A percentile compares a stretch with the other conserved stretches of the same genome.
These are phyloP conservation scores for Gracilaria gracilis DNA, from an alignment of 23 red algal species.

Conservation along the genomic window DNA sequence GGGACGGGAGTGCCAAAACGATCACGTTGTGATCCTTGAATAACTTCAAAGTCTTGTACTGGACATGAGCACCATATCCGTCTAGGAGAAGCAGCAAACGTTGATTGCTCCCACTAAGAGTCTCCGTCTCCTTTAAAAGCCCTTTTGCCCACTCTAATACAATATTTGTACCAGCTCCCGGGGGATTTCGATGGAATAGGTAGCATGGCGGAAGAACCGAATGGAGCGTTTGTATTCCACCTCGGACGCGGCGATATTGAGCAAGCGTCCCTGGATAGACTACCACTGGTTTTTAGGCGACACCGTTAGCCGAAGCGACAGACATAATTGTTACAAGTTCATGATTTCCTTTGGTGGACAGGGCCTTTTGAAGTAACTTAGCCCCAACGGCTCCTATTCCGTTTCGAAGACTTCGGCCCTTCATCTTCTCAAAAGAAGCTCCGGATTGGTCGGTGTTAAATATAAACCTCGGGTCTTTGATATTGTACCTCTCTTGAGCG, in stretches of 20 bases:
- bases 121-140: conserved; percentile 3
- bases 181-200: conserved; percentile 5
- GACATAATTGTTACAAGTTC: conserved; percentile 22
- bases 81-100: conserved; percentile 2
- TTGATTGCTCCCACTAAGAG: neutral
- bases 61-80: too few species aligned
- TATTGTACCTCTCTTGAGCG: neutral
- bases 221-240: conserved; percentile 7
- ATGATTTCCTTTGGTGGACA: conserved; percentile 5
- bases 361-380: neutral
- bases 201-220: conserved; percentile 4
- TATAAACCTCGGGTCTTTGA: conserved; percentile 5
- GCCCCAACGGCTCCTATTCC: conserved; percentile 8
- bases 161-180: conserved; percentile 4
- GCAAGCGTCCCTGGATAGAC: conserved; percentile 8
- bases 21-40: conserved; percentile 36
- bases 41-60: neutral
- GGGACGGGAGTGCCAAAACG: conserved; percentile 1
- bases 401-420: conserved; percentile 33
- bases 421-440: conserved; percentile 18
- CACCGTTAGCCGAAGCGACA: neutral
- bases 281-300: neutral
- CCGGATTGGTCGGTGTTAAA: conserved; percentile 46
- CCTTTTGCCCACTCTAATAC: conserved; percentile 6
- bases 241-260: too few species aligned